Evolutionary conservation across 129 eudicot species (phyloP), one percentile per base, ranked within the genome.

Genomic region (Erigeron canadensis): DNA sequence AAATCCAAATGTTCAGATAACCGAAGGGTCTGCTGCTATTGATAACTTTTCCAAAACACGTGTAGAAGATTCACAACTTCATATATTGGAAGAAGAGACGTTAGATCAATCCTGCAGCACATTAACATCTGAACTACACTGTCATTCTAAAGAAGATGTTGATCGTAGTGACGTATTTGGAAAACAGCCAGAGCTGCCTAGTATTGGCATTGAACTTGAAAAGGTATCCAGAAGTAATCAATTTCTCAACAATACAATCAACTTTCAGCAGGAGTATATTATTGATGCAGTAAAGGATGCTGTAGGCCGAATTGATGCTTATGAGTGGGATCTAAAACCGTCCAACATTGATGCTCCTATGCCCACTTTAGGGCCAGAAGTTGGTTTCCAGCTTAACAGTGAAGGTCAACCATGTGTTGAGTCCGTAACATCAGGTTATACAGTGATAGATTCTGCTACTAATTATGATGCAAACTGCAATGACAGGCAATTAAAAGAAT

Each of bases 31-130:
- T 45, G 70, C 37, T 6, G 22, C 43, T 61, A 42, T 63, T 44
- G 64, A 11, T 75, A 55, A 6, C 51, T 38, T 76, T 68, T 55
- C 48, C 13, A 54, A 68, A 69, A 45, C 44, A 11, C 56, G 40
- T 69, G 51, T 66, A 69, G 80, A 43, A 68, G 53, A 65, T 59
- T 74, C 22, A 69, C 69, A 58, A 50, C 16, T 46, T 58, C 80
- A 46, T 63, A 75, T 70, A 71, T 63, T 54, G 43, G 73, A 57
- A 12, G 74, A 16, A 55, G 69, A 65, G 72, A 10, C 10, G 40
- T 70, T 70, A 38, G 69, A 65, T 57, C 73, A 43, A 56, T 55
- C 77, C 69, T 42, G 69, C 74, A 37, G 69, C 74, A 44, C 63
- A 8, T 62, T 55, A 72, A 19, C 69, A 22, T 39, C 78, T 55